A percentile compares a stretch with the other conserved stretches of the same genome.
Evolutionary conservation across 495 filamentous ascomycete genomes (phyloP).

Genomic region (Xylaria palmicola): DNA sequence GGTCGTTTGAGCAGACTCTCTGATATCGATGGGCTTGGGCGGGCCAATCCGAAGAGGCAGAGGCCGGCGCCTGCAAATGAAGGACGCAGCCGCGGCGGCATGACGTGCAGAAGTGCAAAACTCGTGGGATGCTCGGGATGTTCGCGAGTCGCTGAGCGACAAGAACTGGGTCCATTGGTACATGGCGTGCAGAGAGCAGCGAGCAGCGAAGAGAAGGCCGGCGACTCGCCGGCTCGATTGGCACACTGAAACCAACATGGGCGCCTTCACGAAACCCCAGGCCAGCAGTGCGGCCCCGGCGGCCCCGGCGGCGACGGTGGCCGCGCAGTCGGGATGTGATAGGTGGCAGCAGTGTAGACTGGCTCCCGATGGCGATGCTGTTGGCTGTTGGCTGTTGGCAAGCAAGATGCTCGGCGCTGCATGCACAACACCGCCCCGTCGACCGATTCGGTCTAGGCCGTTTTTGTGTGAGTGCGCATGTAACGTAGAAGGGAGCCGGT

Average conservation of each 20-base stretch:
- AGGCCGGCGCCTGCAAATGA: neutral
- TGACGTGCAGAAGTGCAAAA: slow-evolving; percentile 1
- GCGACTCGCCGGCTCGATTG: neutral
- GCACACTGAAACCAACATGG: slow-evolving; percentile 9
- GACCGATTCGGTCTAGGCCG: neutral
- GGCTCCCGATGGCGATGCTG: neutral
- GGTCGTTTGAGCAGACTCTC: neutral
- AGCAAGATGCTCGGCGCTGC: slow-evolving; percentile 10
- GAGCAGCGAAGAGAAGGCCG: no score
- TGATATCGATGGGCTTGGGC: slow-evolving; percentile 7
- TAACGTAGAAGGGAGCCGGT: no score
- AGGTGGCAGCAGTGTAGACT: neutral
- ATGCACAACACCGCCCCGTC: slow-evolving; percentile 8
- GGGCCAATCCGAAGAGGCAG: neutral
- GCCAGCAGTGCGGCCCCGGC: neutral
- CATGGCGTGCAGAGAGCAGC: no score
- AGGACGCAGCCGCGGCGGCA: slow-evolving; percentile 11
- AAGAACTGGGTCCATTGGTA: neutral
- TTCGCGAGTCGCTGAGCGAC: slow-evolving; percentile 1
- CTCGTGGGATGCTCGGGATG: neutral
- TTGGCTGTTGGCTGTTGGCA: no score
- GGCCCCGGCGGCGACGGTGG: neutral
- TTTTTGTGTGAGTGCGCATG: neutral
- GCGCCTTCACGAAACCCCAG: slow-evolving; percentile 9
- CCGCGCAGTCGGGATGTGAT: neutral